Conservation (phyloP, 768 basidiomycete genomes). For the Lenzites betulinus region DNA sequence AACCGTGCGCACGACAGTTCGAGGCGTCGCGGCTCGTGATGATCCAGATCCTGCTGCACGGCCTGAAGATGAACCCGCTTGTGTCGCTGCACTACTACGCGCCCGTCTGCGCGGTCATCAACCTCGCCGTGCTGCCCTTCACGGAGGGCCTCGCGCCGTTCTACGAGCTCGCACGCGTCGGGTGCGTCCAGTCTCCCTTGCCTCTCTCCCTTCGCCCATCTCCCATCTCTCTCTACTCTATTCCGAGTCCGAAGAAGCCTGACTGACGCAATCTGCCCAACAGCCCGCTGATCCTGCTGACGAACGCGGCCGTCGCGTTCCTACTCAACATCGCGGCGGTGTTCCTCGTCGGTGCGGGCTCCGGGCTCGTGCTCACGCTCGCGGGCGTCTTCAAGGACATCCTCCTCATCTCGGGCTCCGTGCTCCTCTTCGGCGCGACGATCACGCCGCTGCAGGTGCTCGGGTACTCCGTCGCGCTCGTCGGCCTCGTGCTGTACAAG, state of each 20-base stretch:
- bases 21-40: constrained; percentile 94
- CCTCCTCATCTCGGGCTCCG: constrained; percentile 88
- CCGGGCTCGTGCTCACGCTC: constrained; percentile 86
- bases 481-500: constrained; percentile 85
- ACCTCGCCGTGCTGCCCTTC: constrained; percentile 83
- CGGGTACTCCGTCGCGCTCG: constrained; percentile 88
- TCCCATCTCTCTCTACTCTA: too few species aligned
- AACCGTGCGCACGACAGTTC: constrained; percentile 54
- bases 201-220: not conserved
- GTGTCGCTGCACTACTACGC: constrained; percentile 96
- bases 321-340: constrained; percentile 91
- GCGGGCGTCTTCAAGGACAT: constrained; percentile 93
- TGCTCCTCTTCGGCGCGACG: constrained; percentile 76
- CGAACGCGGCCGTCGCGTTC: constrained; percentile 89
- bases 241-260: not conserved
- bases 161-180: constrained; percentile 55
- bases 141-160: constrained; percentile 92
- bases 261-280: constrained; percentile 6
- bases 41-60: constrained; percentile 93
- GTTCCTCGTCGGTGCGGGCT: constrained; percentile 87
- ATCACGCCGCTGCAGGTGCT: constrained; percentile 86
- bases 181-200: constrained; percentile 26
- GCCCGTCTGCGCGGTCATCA: constrained; percentile 91
- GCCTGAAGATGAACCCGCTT: constrained; percentile 96
- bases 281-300: constrained; percentile 70